A percentile compares a stretch with the other conserved stretches of the same genome.
These are phyloP conservation scores for Botrytis hyacinthi DNA, from an alignment of 2,329 filamentous ascomycete genomes.

Conservation along the genomic window DNA sequence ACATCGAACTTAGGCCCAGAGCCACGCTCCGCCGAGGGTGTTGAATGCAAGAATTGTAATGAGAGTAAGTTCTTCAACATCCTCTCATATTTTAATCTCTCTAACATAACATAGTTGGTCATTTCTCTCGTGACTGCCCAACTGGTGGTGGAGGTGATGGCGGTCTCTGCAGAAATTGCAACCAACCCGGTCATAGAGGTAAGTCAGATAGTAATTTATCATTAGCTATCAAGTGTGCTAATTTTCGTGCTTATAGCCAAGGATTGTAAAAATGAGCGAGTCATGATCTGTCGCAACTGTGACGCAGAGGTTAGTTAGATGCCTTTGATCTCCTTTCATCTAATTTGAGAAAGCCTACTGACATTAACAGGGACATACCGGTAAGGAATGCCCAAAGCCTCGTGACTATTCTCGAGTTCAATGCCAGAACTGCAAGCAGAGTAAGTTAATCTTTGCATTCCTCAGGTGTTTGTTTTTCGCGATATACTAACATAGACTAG, in stretches of 20 bases:
- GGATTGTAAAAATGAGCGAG: slow-evolving; percentile 44
- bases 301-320: slow-evolving; percentile 46
- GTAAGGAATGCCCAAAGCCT: slow-evolving; percentile 58
- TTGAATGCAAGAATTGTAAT: slow-evolving; percentile 40
- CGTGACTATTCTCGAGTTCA: slow-evolving; percentile 54
- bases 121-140: slow-evolving; percentile 64
- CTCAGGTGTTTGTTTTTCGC: not conserved
- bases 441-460: slow-evolving; percentile 31
- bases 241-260: slow-evolving; percentile 39
- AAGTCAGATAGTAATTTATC: not conserved
- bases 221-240: not conserved
- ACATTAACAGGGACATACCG: slow-evolving; percentile 48
- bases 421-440: slow-evolving; percentile 55
- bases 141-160: slow-evolving; percentile 54
- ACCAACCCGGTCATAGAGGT: slow-evolving; percentile 57
- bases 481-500: slow-evolving; percentile 21
- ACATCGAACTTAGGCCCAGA: slow-evolving; percentile 41
- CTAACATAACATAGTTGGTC: slow-evolving; percentile 49
- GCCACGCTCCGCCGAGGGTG: slow-evolving; percentile 54
- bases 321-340: not conserved
- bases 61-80: slow-evolving; percentile 31
- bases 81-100: not conserved
- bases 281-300: slow-evolving; percentile 53
- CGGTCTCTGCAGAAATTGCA: slow-evolving; percentile 61
- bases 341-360: not conserved